These are phyloP conservation scores for Bryoglossum gracile DNA, from an alignment of 495 filamentous ascomycete species.

Conservation along the genomic window DNA sequence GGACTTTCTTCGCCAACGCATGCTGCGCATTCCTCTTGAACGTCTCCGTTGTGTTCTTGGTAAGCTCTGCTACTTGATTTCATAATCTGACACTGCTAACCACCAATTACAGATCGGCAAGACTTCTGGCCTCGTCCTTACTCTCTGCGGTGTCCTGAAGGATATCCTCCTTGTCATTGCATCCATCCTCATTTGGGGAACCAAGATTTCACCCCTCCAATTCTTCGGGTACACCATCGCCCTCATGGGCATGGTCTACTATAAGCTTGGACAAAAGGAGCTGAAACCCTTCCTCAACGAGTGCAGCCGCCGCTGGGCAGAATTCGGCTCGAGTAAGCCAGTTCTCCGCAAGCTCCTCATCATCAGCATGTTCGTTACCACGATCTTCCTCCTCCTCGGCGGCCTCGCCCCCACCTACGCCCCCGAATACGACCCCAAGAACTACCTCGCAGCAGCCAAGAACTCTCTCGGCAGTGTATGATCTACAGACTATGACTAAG, in stretches of 20 bases:
- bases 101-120: constrained; percentile 72
- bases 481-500: background rate
- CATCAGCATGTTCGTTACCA: constrained; percentile 49
- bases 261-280: constrained; percentile 87
- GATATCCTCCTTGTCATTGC: constrained; percentile 90
- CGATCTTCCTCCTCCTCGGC: constrained; percentile 62
- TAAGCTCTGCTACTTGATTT: constrained; percentile 43
- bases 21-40: constrained; percentile 81
- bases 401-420: constrained; percentile 42
- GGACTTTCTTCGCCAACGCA: constrained; percentile 72
- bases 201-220: constrained; percentile 73
- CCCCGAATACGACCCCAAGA: constrained; percentile 38
- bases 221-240: constrained; percentile 94
- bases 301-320: constrained; percentile 68
- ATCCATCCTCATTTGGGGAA: constrained; percentile 85
- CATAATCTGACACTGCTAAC: constrained; percentile 8
- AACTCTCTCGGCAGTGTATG: constrained; percentile 18
- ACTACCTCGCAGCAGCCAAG: constrained; percentile 38
- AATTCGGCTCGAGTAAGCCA: constrained; percentile 72
- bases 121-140: constrained; percentile 93
- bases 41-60: constrained; percentile 89
- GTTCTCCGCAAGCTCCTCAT: constrained; percentile 68
- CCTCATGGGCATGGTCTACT: constrained; percentile 85
- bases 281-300: constrained; percentile 71
- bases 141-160: constrained; percentile 96